Base-by-base conservation (phyloP, 2,329 filamentous ascomycete species). In the Ophiosphaerella narmari region DNA sequence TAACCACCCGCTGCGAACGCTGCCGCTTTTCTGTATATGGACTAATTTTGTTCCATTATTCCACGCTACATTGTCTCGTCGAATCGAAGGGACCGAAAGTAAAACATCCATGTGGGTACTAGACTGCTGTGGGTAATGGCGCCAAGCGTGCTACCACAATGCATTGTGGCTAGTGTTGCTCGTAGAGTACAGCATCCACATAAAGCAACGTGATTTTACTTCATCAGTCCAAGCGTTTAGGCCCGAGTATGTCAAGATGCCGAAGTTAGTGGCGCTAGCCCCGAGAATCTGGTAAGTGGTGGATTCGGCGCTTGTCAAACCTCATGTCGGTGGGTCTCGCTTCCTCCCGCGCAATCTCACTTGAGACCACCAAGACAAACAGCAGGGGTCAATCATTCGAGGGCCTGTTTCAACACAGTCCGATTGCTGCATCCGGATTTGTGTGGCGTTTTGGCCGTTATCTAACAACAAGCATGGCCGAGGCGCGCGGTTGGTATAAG, bases 341-440 rank as follows among this genome's bases (percentile, higher is more conserved):
- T 43, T 43, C 32, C 16, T 36, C 41, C 41, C 41, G 41, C 21
- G 32, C 41, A 43, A 43, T 43, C 41, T 43, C 32, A 35, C 21
- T 23, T 36, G 41, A 43, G 41, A 43, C 41, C 24, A 26, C 41
- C 41, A 37, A 36, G 41, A 16, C 32, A 29, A 43, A 35, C 18
- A 43, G 18, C 14, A 36, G 41, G 16, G 24, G 26, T 43, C 32
- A 26, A 4, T 23, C 32, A 36, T 36, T 43, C 33, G 41, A 43
- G 18, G 18, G 14, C 21, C 32, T 35, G 41, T 43, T 43, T 43
- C 41, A 43, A 36, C 26, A 36, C 32, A 34, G 14, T 43, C n/a
- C 32, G 21, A 26, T 21, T 11, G 11, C 31, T 32, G 41, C 23
- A 24, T 14, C n/a, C 12, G 32, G 21, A 18, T 21, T 12, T 11